Conservation (phyloP, 2,329 filamentous ascomycete genomes). For the Hypomyces perniciosus region DNA sequence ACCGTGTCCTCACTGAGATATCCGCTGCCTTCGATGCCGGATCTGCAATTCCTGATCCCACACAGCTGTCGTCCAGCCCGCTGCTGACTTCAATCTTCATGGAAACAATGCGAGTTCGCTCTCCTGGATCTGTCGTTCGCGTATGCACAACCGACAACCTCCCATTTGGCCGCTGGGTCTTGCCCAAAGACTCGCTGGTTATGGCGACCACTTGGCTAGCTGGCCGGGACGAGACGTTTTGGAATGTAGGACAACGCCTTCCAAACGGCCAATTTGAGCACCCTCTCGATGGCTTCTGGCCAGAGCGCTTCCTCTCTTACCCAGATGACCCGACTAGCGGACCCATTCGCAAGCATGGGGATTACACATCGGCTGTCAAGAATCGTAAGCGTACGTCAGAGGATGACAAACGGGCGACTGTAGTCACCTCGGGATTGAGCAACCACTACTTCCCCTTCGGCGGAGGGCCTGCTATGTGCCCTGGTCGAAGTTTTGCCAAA, state of each 20-base stretch:
- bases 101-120: background rate
- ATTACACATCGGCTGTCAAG: background rate
- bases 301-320: background rate
- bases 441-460: background rate
- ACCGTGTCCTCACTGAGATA: background rate
- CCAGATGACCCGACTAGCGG: background rate
- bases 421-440: background rate
- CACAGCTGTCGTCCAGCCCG: background rate
- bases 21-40: background rate
- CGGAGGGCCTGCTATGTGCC: background rate
- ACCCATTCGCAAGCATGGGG: background rate
- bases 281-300: background rate
- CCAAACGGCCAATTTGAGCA: background rate
- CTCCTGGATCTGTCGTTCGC: background rate
- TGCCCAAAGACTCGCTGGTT: background rate
- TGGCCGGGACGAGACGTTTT: background rate
- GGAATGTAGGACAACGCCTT: background rate
- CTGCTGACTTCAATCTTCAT: background rate
- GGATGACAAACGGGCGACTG: background rate
- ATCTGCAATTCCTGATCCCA: background rate
- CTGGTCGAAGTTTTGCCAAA: background rate
- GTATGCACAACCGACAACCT: background rate
- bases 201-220: background rate
- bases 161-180: background rate
- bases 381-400: background rate